A percentile compares a stretch with the other conserved stretches of the same genome.
Conservation (phyloP, 768 basidiomycete species). For the Lactarius psammicola region DNA sequence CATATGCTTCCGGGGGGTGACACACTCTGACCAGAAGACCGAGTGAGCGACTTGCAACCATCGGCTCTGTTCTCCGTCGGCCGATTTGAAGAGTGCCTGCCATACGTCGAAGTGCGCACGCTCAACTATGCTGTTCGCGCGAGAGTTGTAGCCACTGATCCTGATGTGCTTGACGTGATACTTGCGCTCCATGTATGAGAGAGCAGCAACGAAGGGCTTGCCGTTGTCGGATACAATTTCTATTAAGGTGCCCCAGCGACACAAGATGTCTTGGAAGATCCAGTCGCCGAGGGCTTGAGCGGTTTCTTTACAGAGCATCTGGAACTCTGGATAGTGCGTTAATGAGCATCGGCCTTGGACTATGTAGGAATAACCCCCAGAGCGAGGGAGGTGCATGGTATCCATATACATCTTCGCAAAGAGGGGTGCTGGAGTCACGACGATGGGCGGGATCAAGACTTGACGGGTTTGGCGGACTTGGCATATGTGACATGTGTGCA, state of each 20-base stretch:
- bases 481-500: conserved; percentile 36
- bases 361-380: conserved; percentile 37
- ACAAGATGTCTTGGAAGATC: conserved; percentile 40
- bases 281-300: conserved; percentile 33
- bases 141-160: conserved; percentile 45
- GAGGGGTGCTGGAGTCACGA: conserved; percentile 27
- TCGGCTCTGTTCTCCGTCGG: too few species aligned
- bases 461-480: too few species aligned
- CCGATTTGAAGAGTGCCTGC: too few species aligned
- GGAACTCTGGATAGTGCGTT: conserved; percentile 37
- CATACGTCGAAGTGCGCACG: too few species aligned
- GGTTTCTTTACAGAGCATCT: conserved; percentile 34
- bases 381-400: conserved; percentile 42
- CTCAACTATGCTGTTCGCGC: too few species aligned
- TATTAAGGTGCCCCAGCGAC: conserved; percentile 40
- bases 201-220: conserved; percentile 32
- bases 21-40: too few species aligned
- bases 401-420: conserved; percentile 43
- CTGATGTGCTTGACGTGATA: conserved; percentile 42
- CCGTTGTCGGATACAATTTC: conserved; percentile 47
- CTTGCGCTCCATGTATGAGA: conserved; percentile 30
- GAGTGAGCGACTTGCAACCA: too few species aligned
- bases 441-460: conserved; percentile 30
- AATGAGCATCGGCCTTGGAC: conserved; percentile 41
- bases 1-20: too few species aligned